phyloP scores from a whole-genome alignment of 1,139 yeast species.

The Geotrichum candidum region DNA sequence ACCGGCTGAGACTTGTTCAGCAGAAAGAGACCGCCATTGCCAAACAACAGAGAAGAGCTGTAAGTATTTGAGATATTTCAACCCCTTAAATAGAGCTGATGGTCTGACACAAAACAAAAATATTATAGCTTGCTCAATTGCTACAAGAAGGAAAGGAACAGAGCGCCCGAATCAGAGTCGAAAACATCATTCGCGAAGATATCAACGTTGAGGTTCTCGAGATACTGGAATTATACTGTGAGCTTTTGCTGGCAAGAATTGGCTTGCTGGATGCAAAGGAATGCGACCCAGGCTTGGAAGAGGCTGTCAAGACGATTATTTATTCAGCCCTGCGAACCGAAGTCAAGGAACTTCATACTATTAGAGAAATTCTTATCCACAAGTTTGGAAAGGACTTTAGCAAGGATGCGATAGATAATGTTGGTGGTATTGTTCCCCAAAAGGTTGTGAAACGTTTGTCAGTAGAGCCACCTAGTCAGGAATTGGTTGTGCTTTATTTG shows the following conservation, averaged over 20 bases:
- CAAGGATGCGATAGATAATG: conserved; percentile 56
- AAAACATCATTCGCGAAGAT: conserved; percentile 80
- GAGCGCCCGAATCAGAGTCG: conserved; percentile 80
- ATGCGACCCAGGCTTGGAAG: conserved; percentile 62
- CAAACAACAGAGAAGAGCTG: conserved; percentile 68
- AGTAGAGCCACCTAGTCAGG: conserved; percentile 61
- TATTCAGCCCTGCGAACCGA: conserved; percentile 71
- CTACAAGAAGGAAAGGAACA: conserved; percentile 67
- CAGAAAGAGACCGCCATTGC: conserved; percentile 77
- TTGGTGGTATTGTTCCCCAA: conserved; percentile 52
- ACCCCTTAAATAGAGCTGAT: neutral
- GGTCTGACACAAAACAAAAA: neutral
- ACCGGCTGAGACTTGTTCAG: conserved; percentile 71
- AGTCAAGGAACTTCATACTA: conserved; percentile 58
- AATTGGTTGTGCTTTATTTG: conserved; percentile 63
- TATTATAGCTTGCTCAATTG: conserved; percentile 54
- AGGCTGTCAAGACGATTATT: conserved; percentile 67
- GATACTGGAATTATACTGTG: conserved; percentile 76
- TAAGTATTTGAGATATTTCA: conserved; percentile 21
- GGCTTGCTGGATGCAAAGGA: conserved; percentile 45
- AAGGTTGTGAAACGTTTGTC: conserved; percentile 59
- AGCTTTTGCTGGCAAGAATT: conserved; percentile 70
- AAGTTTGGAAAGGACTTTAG: conserved; percentile 65
- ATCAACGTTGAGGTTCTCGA: conserved; percentile 77
- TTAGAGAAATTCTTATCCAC: conserved; percentile 56